Conservation (phyloP, 176 grass and related monocot genomes). For the sorghum (Sorghum bicolor) region DNA sequence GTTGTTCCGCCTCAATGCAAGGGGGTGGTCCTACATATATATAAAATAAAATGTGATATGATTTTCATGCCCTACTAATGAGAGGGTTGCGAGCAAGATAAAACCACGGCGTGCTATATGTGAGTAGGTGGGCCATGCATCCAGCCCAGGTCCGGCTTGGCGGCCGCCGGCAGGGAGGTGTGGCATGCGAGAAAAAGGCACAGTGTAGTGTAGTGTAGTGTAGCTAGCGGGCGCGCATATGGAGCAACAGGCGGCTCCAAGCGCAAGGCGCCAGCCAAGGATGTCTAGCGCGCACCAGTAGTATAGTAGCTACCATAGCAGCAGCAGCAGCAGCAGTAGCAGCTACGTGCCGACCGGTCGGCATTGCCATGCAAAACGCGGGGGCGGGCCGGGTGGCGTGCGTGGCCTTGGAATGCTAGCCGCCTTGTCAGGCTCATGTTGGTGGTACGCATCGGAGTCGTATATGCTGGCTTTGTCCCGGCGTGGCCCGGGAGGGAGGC, state of each 20-base stretch:
- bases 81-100: no score
- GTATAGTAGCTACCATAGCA: neutral
- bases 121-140: no score
- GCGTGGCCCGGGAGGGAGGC: slow-evolving; percentile 32
- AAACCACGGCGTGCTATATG: no score
- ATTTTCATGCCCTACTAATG: no score
- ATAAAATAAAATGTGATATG: no score
- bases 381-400: no score
- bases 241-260: neutral
- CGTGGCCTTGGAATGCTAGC: slow-evolving; percentile 24
- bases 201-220: no score
- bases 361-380: neutral
- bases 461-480: slow-evolving; percentile 13
- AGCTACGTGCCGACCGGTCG: slow-evolving; percentile 26
- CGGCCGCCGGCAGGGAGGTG: no score
- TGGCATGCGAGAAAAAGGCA: no score
- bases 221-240: neutral
- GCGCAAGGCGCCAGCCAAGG: slow-evolving; percentile 32
- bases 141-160: no score
- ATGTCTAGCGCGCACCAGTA: neutral
- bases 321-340: neutral
- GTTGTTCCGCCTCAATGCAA: no score
- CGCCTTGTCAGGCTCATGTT: neutral
- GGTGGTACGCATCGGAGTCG: slow-evolving; percentile 17
- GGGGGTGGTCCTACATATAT: no score